Base-by-base conservation (phyloP, 108 stramenopile species). In the Aurantiochytrium sp. region DNA sequence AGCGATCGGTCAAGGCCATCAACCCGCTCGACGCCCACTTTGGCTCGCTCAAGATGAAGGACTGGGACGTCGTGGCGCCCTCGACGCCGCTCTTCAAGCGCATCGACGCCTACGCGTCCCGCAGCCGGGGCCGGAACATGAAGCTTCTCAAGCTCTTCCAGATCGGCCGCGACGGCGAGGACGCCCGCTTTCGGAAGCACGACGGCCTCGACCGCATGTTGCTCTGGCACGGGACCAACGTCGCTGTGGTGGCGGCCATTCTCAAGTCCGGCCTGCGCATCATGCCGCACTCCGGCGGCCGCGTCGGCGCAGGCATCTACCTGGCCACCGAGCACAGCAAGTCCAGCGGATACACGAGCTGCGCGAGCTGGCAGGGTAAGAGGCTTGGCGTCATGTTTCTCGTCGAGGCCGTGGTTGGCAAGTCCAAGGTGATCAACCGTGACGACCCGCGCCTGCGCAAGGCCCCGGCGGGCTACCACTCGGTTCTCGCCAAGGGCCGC, bases 141-240 rank as follows among this genome's bases (percentile, higher is more conserved):
- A 52, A 87, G 0, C 53, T 91, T 21, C 36, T 91, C 39, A 87
- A 91, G 68, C 81, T 92, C 54, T 93, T 91, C 90, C 3, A 54
- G 41, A 92, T 93, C 55, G 55, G 90, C 55, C 88, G 93, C 24
- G 24, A 91, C 31, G 87, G 88, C 21, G 93, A 93, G 55, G 90
- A 55, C 8, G 30, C 90, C 17, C 91, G 91, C 37, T 93, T 93
- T 85, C 36, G 85, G 36, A 53, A 89, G 3, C 85, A 89, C 86
- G 92, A 92, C 42, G 68, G 88, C n/a, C 30, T 93, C n/a, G 90
- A 93, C 55, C 88, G 92, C 54, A 89, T 86, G 54, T 90, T 93
- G 6, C 89, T 93, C 42, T 93, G 93, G 93, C 93, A 93, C 55
- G 93, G 93, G 3, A 93, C 93, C 17, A 93, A 93, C 68, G 91